These are phyloP conservation scores for Suhomyces anneliseae DNA, from an alignment of 1,139 yeast species.

Conservation along the genomic window DNA sequence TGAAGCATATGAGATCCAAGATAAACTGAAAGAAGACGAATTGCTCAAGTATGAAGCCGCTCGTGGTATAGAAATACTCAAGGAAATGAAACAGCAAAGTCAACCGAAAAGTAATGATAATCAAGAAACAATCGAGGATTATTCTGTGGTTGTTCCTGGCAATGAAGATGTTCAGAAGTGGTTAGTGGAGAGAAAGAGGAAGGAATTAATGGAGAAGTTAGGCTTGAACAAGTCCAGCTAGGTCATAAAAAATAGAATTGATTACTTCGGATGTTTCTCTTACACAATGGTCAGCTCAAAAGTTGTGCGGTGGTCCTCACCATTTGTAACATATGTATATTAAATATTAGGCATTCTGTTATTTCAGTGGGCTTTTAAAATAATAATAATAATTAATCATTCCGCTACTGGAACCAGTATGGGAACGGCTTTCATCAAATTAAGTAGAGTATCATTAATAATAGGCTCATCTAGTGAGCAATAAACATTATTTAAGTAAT, in stretches of 20 bases:
- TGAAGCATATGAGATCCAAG: background rate
- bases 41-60: constrained; percentile 25
- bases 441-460: too few relatives aligned
- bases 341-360: background rate
- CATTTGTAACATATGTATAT: background rate
- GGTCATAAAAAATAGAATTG: background rate
- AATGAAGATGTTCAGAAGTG: constrained; percentile 43
- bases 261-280: too few relatives aligned
- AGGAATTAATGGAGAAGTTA: constrained; percentile 40
- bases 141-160: constrained; percentile 33
- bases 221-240: constrained; percentile 9
- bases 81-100: constrained; percentile 7
- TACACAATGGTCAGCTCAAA: too few relatives aligned
- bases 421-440: too few relatives aligned
- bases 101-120: background rate
- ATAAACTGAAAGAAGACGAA: constrained; percentile 5
- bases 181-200: constrained; percentile 47
- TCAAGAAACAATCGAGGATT: constrained; percentile 14
- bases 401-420: too few relatives aligned
- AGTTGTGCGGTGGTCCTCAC: background rate
- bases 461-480: too few relatives aligned
- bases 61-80: constrained; percentile 19
- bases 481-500: too few relatives aligned
- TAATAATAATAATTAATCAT: too few relatives aligned
- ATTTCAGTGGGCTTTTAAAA: background rate